These are phyloP conservation scores for Penicillium sp. DNA, from an alignment of 2,329 filamentous ascomycete genomes.

Conservation along the genomic window DNA sequence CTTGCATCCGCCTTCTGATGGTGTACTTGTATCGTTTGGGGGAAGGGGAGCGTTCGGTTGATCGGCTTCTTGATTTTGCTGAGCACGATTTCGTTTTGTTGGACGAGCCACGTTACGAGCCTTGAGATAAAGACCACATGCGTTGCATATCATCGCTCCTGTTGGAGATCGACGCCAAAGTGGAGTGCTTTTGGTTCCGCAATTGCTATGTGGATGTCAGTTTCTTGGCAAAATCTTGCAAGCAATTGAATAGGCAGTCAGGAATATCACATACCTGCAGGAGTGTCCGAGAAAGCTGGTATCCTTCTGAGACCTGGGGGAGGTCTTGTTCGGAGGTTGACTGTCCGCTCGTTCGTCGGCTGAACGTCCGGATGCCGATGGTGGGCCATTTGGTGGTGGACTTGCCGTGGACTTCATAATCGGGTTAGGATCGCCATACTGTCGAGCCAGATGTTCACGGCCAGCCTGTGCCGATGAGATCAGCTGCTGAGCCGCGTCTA, in stretches of 20 bases:
- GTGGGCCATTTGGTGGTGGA: slow-evolving; percentile 17
- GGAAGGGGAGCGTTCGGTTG: slow-evolving; percentile 32
- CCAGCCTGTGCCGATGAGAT: slow-evolving; percentile 52
- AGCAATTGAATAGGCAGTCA: background rate
- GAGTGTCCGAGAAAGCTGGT: slow-evolving; percentile 46
- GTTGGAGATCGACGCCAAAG: slow-evolving; percentile 92
- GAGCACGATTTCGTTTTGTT: slow-evolving; percentile 78
- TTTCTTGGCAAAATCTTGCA: background rate
- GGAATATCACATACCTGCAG: slow-evolving; percentile 40
- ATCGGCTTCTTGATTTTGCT: slow-evolving; percentile 46
- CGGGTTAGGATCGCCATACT: slow-evolving; percentile 26
- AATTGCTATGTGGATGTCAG: slow-evolving; percentile 70
- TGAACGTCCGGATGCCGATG: slow-evolving; percentile 18
- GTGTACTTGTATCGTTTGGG: slow-evolving; percentile 34
- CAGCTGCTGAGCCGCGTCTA: slow-evolving; percentile 53
- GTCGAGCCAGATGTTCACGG: slow-evolving; percentile 40
- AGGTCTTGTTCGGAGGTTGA: slow-evolving; percentile 29
- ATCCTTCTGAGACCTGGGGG: slow-evolving; percentile 43
- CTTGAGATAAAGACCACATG: slow-evolving; percentile 92
- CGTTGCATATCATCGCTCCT: slow-evolving; percentile 95
- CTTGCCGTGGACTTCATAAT: slow-evolving; percentile 23
- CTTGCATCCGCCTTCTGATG: slow-evolving; percentile 45
- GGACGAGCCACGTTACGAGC: slow-evolving; percentile 89
- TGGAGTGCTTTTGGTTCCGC: slow-evolving; percentile 89
- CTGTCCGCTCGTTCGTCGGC: slow-evolving; percentile 18